Conservation (phyloP, 176 grass and related monocot genomes). For the Oryza glumipatula region DNA sequence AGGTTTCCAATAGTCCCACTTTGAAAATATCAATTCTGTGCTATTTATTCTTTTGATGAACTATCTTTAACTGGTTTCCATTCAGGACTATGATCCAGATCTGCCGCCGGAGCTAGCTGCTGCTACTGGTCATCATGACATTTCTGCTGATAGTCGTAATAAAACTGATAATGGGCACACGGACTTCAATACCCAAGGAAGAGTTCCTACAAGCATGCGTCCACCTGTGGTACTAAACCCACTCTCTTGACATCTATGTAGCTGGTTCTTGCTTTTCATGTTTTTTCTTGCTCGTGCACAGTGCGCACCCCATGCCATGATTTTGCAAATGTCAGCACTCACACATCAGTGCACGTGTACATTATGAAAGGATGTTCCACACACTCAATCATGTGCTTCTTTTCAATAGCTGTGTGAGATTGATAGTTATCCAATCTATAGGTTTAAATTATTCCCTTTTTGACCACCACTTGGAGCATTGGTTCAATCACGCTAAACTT, state of each 20-base stretch:
- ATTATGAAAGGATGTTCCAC: constrained; percentile 19
- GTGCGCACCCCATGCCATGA: neutral
- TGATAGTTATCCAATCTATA: constrained; percentile 2
- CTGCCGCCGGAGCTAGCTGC: constrained; percentile 97
- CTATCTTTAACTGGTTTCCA: constrained; percentile 34
- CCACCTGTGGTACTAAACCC: constrained; percentile 56
- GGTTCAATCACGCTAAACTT: constrained; percentile 23
- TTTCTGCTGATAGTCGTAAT: constrained; percentile 57
- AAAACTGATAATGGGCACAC: constrained; percentile 54
- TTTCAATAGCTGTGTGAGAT: constrained; percentile 7
- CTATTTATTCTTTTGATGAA: constrained; percentile 29
- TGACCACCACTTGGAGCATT: neutral
- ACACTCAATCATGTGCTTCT: neutral
- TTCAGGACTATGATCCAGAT: constrained; percentile 96
- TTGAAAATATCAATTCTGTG: neutral
- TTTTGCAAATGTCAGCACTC: constrained; percentile 6
- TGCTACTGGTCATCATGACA: constrained; percentile 71
- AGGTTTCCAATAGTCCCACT: constrained; percentile 50
- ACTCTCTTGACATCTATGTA: constrained; percentile 5
- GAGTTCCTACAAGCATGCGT: constrained; percentile 55
- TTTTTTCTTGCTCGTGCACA: neutral
- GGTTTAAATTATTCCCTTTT: constrained; percentile 19
- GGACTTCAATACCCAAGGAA: constrained; percentile 70
- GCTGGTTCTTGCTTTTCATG: constrained; percentile 27
- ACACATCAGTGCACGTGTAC: constrained; percentile 15